Conservation (phyloP, 306 rosid species). For the Trichosanthes truncata region DNA sequence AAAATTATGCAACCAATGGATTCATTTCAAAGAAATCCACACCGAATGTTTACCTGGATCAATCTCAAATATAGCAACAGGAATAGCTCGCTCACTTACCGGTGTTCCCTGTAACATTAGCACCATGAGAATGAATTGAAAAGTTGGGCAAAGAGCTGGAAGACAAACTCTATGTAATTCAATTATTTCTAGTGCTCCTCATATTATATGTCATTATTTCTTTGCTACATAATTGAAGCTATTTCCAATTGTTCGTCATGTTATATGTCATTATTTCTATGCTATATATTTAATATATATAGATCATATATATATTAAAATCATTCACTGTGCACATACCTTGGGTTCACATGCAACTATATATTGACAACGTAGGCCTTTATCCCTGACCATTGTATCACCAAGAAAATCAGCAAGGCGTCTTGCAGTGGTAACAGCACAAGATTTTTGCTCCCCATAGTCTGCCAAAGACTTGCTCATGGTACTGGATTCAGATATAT, state of each 20-base stretch:
- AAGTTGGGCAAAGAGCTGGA: background rate
- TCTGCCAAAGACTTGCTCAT: slow-evolving; percentile 99
- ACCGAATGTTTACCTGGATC: slow-evolving; percentile 54
- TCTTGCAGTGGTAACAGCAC: slow-evolving; percentile 92
- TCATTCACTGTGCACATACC: slow-evolving; percentile 25
- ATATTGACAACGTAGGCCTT: slow-evolving; percentile 93
- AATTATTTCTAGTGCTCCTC: background rate
- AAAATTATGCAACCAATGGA: background rate
- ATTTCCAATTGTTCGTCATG: background rate
- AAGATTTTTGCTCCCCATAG: slow-evolving; percentile 81
- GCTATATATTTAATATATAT: background rate
- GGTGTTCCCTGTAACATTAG: slow-evolving; percentile 72
- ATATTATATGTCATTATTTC: background rate
- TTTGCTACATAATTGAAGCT: background rate
- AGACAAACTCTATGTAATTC: background rate
- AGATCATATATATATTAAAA: background rate
- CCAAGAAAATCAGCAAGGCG: slow-evolving; percentile 98
- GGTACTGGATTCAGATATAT: slow-evolving; percentile 97
- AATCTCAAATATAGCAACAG: slow-evolving; percentile 95
- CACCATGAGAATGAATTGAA: background rate
- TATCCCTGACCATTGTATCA: slow-evolving; percentile 89
- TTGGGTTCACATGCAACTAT: slow-evolving; percentile 95
- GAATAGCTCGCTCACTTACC: slow-evolving; percentile 98
- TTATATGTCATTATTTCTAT: background rate
- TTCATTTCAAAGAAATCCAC: slow-evolving; percentile 1